phyloP scores from a whole-genome alignment of 208 protist species.

The Spongospora subterranea region DNA sequence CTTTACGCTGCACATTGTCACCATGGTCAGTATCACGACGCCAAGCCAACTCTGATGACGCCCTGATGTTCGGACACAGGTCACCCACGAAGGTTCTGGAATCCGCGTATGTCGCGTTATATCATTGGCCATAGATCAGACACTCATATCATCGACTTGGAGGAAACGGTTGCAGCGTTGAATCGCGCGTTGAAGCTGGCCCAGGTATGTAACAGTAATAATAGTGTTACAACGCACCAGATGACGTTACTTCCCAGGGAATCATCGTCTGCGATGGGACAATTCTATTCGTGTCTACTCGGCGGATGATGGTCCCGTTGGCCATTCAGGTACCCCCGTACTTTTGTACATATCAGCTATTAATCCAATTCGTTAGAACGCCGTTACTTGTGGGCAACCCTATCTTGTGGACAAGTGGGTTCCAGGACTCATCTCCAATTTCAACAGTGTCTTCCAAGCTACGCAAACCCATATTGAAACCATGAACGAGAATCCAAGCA shows the following conservation, averaged over 20 bases:
- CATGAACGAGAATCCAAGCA: constrained; percentile 11
- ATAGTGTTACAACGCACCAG: neutral
- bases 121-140: constrained; percentile 31
- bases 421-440: constrained; percentile 43
- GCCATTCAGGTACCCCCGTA: neutral
- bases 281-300: neutral
- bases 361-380: neutral
- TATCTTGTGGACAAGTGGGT: constrained; percentile 46
- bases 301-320: constrained; percentile 25
- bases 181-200: neutral
- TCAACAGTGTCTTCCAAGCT: neutral
- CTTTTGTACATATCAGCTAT: neutral
- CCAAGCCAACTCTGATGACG: neutral
- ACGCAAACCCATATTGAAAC: neutral
- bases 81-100: neutral
- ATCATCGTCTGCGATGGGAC: neutral
- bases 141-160: constrained; percentile 49
- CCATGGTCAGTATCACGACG: neutral
- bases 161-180: neutral
- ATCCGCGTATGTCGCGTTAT: constrained; percentile 29
- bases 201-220: neutral
- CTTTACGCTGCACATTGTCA: constrained; percentile 8
- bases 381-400: constrained; percentile 27
- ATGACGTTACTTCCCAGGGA: neutral
- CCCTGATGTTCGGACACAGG: neutral